Evolutionary conservation across 768 basidiomycete species (phyloP).

Genomic region (Collybia sp.): DNA sequence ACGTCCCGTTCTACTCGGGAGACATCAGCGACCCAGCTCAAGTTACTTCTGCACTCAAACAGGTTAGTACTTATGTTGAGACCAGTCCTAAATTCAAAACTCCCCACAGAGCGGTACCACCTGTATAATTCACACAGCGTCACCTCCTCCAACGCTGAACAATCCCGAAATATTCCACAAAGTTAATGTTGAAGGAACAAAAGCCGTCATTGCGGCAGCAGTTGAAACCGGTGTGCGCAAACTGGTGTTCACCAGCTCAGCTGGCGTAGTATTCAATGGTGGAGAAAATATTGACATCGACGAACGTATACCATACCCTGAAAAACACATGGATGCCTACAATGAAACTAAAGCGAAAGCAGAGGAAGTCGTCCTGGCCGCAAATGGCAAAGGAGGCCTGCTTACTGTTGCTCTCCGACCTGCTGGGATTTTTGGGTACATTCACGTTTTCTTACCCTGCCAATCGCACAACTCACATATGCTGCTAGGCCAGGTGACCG

Average conservation of each 20-base stretch:
- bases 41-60: conserved; percentile 67
- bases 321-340: conserved; percentile 81
- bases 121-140: conserved; percentile 95
- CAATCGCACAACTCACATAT: conserved; percentile 4
- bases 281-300: conserved; percentile 78
- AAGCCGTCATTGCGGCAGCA: conserved; percentile 79
- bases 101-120: conserved; percentile 66
- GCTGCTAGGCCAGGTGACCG: conserved; percentile 79
- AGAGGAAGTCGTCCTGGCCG: conserved; percentile 75
- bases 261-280: conserved; percentile 87
- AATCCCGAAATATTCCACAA: conserved; percentile 76
- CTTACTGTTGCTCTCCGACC: conserved; percentile 89
- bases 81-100: conserved; percentile 5
- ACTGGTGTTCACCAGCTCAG: conserved; percentile 92
- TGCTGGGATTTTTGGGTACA: conserved; percentile 93
- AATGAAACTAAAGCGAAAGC: conserved; percentile 92
- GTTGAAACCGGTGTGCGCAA: conserved; percentile 69
- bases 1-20: conserved; percentile 83
- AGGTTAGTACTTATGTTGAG: conserved; percentile 39
- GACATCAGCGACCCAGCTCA: conserved; percentile 80
- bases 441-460: conserved; percentile 2
- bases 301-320: conserved; percentile 76
- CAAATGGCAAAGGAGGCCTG: conserved; percentile 82
- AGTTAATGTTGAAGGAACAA: conserved; percentile 93
- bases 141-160: conserved; percentile 61